phyloP scores from a whole-genome alignment of 2,329 filamentous ascomycete species.

The Sporothrix euskadiensis region DNA sequence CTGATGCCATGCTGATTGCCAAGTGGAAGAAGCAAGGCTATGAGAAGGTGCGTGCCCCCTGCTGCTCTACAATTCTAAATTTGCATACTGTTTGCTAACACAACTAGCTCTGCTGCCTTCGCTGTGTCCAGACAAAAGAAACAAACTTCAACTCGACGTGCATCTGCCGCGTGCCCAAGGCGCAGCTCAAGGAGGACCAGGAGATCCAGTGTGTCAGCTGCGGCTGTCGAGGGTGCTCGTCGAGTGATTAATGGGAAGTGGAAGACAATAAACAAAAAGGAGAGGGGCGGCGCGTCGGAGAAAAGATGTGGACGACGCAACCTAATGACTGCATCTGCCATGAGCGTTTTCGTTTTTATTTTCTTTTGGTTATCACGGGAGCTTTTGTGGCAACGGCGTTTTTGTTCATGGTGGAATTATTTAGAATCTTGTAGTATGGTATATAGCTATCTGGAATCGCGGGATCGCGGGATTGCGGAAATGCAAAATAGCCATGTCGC shows the following conservation, averaged over 20 bases:
- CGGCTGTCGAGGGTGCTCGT: conserved; percentile 83
- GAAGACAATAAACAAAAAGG: too few relatives aligned
- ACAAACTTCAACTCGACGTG: conserved; percentile 98
- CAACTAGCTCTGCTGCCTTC: conserved; percentile 79
- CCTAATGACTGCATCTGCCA: conserved; percentile 1
- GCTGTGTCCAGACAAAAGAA: conserved; percentile 99
- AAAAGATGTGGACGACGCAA: background rate
- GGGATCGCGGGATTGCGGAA: too few relatives aligned
- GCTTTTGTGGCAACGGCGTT: background rate
- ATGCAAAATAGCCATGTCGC: background rate
- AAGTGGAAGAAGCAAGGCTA: conserved; percentile 99
- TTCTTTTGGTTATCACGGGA: background rate
- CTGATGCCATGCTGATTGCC: conserved; percentile 90
- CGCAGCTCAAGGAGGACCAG: conserved; percentile 85
- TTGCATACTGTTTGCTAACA: too few relatives aligned
- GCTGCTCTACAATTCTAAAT: too few relatives aligned
- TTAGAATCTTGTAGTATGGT: background rate
- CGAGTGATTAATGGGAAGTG: conserved; percentile 21
- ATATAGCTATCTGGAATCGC: too few relatives aligned
- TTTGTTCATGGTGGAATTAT: background rate
- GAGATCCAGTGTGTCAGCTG: conserved; percentile 93
- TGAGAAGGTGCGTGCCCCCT: conserved; percentile 71
- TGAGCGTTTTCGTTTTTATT: background rate
- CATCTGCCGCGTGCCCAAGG: conserved; percentile 90
- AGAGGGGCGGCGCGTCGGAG: background rate